These are phyloP conservation scores for Angomonas desouzai DNA, from an alignment of 208 protist genomes.

Conservation along the genomic window DNA sequence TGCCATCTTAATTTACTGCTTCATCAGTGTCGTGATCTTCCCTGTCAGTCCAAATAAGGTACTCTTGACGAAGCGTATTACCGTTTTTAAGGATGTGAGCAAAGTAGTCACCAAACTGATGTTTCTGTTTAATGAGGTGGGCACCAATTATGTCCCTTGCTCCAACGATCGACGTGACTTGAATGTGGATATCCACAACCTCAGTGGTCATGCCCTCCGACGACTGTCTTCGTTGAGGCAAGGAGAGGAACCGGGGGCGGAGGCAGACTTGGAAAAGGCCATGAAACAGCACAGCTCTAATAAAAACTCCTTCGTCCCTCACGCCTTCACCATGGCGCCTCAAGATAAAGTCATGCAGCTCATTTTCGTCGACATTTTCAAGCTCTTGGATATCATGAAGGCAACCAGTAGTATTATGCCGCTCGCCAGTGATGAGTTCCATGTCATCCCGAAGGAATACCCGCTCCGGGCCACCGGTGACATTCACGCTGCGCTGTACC, in stretches of 20 bases:
- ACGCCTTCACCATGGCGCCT: constrained; percentile 44
- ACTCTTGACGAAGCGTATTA: constrained; percentile 50
- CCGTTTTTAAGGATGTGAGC: constrained; percentile 36
- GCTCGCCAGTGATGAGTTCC: constrained; percentile 59
- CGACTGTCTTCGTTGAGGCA: not conserved
- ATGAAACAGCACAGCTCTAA: not conserved
- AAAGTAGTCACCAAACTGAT: constrained; percentile 38
- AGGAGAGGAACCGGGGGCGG: not conserved
- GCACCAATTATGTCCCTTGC: constrained; percentile 23
- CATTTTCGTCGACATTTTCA: constrained; percentile 41
- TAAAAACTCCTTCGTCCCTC: constrained; percentile 19
- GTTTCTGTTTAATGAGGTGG: constrained; percentile 45
- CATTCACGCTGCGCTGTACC: constrained; percentile 63
- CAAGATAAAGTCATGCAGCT: constrained; percentile 37
- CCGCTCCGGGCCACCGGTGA: constrained; percentile 51
- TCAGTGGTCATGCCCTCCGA: not conserved
- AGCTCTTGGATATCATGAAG: constrained; percentile 44
- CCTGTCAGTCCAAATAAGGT: constrained; percentile 60
- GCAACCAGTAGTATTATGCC: constrained; percentile 47
- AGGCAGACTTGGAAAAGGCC: not conserved
- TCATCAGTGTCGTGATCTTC: constrained; percentile 58
- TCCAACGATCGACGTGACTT: constrained; percentile 2
- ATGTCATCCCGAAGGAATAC: constrained; percentile 52
- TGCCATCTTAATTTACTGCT: constrained; percentile 77
- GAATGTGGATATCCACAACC: constrained; percentile 11